Conservation (phyloP, 306 rosid species). For the Begonia loranthoides region DNA sequence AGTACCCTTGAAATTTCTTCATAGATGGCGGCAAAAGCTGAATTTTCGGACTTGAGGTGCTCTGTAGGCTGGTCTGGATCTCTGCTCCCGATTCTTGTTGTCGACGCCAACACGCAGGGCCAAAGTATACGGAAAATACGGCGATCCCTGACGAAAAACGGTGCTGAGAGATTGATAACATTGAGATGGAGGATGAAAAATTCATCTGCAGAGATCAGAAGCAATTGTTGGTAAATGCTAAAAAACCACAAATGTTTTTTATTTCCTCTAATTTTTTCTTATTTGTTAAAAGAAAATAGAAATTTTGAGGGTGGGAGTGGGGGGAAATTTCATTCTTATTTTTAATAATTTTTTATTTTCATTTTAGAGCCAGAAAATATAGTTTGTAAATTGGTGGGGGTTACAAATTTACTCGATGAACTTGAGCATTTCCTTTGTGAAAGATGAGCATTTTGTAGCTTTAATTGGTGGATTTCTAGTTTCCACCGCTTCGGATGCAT, state of each 20-base stretch:
- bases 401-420: background rate
- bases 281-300: slow-evolving; percentile 26
- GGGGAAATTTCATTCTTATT: slow-evolving; percentile 23
- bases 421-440: background rate
- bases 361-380: slow-evolving; percentile 13
- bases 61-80: slow-evolving; percentile 19
- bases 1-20: slow-evolving; percentile 46
- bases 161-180: slow-evolving; percentile 15
- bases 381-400: background rate
- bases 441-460: background rate
- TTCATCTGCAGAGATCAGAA: slow-evolving; percentile 24
- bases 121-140: slow-evolving; percentile 8
- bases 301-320: slow-evolving; percentile 48
- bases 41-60: background rate
- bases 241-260: slow-evolving; percentile 1
- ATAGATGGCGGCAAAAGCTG: slow-evolving; percentile 6
- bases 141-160: slow-evolving; percentile 20
- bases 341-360: slow-evolving; percentile 15
- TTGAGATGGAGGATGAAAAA: slow-evolving; percentile 30
- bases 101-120: slow-evolving; percentile 3
- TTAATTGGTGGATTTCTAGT: background rate
- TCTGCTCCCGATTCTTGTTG: slow-evolving; percentile 6
- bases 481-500: background rate
- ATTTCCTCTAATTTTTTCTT: slow-evolving; percentile 7
- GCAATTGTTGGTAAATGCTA: too few relatives aligned